Conservation (phyloP, 169 alveolate species). For the Babesia sp. region DNA sequence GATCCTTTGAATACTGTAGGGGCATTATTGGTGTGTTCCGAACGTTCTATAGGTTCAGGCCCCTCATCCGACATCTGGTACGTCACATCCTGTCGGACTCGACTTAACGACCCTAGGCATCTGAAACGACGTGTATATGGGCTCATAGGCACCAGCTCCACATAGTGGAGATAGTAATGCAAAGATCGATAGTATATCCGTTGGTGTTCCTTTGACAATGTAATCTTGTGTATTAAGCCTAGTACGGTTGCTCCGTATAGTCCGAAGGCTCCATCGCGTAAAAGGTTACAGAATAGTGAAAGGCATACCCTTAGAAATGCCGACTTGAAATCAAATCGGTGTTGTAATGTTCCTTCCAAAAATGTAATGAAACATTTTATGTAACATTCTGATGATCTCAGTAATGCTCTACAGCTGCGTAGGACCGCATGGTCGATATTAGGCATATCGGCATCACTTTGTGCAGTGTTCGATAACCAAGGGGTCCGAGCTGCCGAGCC, state of each 20-base stretch:
- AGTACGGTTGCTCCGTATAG: not conserved
- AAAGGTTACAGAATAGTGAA: constrained; percentile 4
- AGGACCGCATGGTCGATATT: not conserved
- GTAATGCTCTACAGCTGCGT: not conserved
- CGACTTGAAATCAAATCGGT: not conserved
- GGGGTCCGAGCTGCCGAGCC: not conserved
- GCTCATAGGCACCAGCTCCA: not conserved
- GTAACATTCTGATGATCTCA: not conserved
- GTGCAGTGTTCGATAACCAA: not conserved
- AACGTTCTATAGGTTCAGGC: not conserved
- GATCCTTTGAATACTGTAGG: not conserved
- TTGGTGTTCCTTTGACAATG: not conserved
- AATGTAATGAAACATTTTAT: not conserved
- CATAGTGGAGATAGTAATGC: not conserved
- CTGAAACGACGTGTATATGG: not conserved
- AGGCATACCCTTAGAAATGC: not conserved
- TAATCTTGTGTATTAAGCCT: constrained; percentile 1
- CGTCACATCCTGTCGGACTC: not conserved
- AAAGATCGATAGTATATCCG: not conserved
- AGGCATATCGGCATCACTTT: not conserved
- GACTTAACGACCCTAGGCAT: not conserved
- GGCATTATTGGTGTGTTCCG: not conserved
- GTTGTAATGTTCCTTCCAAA: not conserved
- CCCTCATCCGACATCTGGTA: not conserved
- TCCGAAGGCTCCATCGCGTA: constrained; percentile 9